These are phyloP conservation scores for Cyathus striatus DNA, from an alignment of 768 basidiomycete species.

Conservation along the genomic window DNA sequence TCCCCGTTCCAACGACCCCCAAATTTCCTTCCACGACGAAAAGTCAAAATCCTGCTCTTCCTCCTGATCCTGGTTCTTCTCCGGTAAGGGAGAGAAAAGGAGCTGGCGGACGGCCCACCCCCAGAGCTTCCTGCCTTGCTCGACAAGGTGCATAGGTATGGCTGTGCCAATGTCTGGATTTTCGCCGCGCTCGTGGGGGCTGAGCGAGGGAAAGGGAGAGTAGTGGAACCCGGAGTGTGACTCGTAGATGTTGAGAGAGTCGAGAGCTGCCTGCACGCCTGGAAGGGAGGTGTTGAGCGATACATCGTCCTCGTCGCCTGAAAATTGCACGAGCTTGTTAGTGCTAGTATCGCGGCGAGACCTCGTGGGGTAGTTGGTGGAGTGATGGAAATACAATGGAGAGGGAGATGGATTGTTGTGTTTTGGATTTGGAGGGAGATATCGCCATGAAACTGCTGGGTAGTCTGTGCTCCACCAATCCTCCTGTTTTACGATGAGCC, in stretches of 20 bases:
- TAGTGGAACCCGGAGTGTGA: conserved; percentile 34
- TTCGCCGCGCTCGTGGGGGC: conserved; percentile 7
- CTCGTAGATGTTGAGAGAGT: conserved; percentile 35
- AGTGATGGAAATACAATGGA: conserved; percentile 25
- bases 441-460: conserved; percentile 35
- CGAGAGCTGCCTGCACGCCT: conserved; percentile 32
- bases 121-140: conserved; percentile 34
- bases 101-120: conserved; percentile 34
- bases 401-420: conserved; percentile 16
- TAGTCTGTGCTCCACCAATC: conserved; percentile 40
- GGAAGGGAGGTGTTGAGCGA: conserved; percentile 32
- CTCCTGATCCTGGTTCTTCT: conserved; percentile 3
- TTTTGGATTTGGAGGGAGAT: conserved; percentile 13
- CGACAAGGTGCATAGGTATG: conserved; percentile 29
- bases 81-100: conserved; percentile 22
- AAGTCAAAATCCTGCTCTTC: conserved; percentile 9
- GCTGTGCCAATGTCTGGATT: conserved; percentile 10
- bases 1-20: no score
- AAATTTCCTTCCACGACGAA: no score
- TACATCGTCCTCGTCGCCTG: conserved; percentile 10
- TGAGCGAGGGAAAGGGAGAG: conserved; percentile 12
- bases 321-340: no score
- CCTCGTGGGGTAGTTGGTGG: conserved; percentile 16
- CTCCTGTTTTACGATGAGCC: conserved; percentile 31
- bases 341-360: background rate